These are phyloP conservation scores for Chaetomium tenue DNA, from an alignment of 495 filamentous ascomycete genomes.

Conservation along the genomic window DNA sequence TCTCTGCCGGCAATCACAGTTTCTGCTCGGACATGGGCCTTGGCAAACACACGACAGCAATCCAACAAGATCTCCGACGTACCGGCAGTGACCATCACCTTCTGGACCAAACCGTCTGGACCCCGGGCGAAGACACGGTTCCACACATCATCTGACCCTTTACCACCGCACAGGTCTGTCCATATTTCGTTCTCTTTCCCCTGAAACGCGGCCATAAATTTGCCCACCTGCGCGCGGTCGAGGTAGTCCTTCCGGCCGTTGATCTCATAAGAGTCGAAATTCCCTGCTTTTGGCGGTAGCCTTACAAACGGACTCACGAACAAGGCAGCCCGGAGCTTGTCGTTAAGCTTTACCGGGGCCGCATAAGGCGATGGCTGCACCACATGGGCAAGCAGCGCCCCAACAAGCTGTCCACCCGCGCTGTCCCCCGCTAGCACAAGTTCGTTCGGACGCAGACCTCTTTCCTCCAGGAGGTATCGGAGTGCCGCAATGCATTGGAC, in stretches of 20 bases:
- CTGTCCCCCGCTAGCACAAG: not conserved
- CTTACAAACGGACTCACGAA: constrained; percentile 24
- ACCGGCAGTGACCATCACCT: constrained; percentile 22
- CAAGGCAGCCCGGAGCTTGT: constrained; percentile 12
- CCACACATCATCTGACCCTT: constrained; percentile 15
- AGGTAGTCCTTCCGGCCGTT: not conserved
- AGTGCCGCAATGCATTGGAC: constrained; percentile 21
- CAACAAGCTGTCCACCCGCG: constrained; percentile 17
- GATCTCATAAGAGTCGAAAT: not conserved
- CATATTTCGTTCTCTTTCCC: constrained; percentile 21
- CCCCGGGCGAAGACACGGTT: constrained; percentile 13
- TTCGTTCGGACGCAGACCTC: not conserved
- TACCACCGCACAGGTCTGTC: constrained; percentile 21
- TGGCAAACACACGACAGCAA: constrained; percentile 21
- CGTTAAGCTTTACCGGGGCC: not conserved
- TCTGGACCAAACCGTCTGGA: constrained; percentile 11
- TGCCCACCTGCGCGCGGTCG: not conserved
- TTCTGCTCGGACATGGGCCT: constrained; percentile 11
- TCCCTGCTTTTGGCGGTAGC: not conserved
- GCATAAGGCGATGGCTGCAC: constrained; percentile 14
- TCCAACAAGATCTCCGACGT: constrained; percentile 28
- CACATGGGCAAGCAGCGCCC: constrained; percentile 19
- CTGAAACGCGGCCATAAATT: constrained; percentile 14
- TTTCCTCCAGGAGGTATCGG: constrained; percentile 5
- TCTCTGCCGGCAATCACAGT: not conserved